phyloP scores from a whole-genome alignment of 2,329 filamentous ascomycete genomes.

The Aureobasidium lini region DNA sequence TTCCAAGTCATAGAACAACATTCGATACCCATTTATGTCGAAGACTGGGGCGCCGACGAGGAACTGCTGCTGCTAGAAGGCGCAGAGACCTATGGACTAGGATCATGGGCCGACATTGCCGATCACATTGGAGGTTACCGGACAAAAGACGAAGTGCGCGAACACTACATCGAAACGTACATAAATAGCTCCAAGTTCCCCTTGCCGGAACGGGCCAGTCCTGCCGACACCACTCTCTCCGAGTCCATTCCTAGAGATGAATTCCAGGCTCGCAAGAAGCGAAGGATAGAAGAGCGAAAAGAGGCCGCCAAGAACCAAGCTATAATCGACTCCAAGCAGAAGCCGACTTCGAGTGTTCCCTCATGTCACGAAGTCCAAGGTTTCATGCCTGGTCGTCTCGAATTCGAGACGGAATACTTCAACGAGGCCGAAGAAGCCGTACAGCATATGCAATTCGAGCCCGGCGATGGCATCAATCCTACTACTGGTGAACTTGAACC shows the following conservation, averaged over 20 bases:
- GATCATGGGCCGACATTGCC: slow-evolving; percentile 95
- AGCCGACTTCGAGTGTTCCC: slow-evolving; percentile 90
- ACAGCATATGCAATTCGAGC: slow-evolving; percentile 96
- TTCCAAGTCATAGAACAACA: slow-evolving; percentile 97
- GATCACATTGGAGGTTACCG: slow-evolving; percentile 96
- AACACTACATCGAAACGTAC: slow-evolving; percentile 87
- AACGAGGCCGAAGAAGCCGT: slow-evolving; percentile 98
- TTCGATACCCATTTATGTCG: slow-evolving; percentile 91
- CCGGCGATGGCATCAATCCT: slow-evolving; percentile 84
- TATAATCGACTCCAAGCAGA: slow-evolving; percentile 81
- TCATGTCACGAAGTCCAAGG: slow-evolving; percentile 97
- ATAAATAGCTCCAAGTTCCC: slow-evolving; percentile 79
- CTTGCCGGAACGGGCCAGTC: slow-evolving; percentile 77
- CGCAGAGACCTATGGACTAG: slow-evolving; percentile 89
- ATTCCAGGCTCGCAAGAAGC: slow-evolving; percentile 88
- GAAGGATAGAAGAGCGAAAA: slow-evolving; percentile 84
- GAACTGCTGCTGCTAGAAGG: slow-evolving; percentile 90
- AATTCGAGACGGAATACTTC: slow-evolving; percentile 95
- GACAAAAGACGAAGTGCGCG: slow-evolving; percentile 87
- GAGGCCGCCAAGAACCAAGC: slow-evolving; percentile 78
- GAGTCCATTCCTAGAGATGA: slow-evolving; percentile 80
- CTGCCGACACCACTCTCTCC: slow-evolving; percentile 68
- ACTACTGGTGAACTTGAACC: slow-evolving; percentile 80
- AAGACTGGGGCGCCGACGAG: slow-evolving; percentile 95
- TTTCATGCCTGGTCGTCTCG: slow-evolving; percentile 94